Conservation (phyloP, 2,329 filamentous ascomycete species). For the Lachnellula subtilissima region DNA sequence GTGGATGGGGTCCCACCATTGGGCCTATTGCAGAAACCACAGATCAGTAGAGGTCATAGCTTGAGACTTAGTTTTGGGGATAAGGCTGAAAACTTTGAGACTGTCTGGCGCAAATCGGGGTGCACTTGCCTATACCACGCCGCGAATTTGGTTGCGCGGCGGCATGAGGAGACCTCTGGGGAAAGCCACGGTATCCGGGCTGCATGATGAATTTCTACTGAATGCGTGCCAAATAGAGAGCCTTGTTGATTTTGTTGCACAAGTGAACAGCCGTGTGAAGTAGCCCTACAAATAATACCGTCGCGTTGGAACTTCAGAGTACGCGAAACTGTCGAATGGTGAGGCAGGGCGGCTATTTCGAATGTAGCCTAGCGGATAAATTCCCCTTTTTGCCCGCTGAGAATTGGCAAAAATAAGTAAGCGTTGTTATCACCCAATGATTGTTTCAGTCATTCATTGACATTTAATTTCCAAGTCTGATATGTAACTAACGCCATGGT, state of each 20-base stretch:
- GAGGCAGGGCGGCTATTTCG: not conserved
- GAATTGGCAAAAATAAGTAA: no score
- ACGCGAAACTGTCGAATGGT: not conserved
- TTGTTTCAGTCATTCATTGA: not conserved
- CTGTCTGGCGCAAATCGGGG: constrained; percentile 13
- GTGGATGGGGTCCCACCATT: constrained; percentile 30
- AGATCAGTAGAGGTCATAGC: constrained; percentile 10
- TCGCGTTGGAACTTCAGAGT: not conserved
- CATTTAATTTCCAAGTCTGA: not conserved
- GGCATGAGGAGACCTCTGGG: constrained; percentile 29
- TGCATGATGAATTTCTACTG: constrained; percentile 24
- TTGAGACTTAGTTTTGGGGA: constrained; percentile 1
- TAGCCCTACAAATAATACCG: not conserved
- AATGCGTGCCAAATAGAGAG: not conserved
- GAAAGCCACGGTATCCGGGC: constrained; percentile 27
- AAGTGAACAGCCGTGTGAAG: not conserved
- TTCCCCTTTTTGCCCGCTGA: not conserved
- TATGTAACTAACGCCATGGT: constrained; percentile 19
- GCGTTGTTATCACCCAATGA: no score
- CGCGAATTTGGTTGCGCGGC: constrained; percentile 21
- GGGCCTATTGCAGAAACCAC: constrained; percentile 22
- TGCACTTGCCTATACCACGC: constrained; percentile 33
- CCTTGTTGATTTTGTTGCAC: not conserved
- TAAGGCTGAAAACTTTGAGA: constrained; percentile 9
- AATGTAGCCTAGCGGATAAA: not conserved